Percentiles rank a stretch among this genome's conserved stretches.
Evolutionary conservation across 2,329 filamentous ascomycete species (phyloP).

Genomic region (Phyllosticta citrichinensis): DNA sequence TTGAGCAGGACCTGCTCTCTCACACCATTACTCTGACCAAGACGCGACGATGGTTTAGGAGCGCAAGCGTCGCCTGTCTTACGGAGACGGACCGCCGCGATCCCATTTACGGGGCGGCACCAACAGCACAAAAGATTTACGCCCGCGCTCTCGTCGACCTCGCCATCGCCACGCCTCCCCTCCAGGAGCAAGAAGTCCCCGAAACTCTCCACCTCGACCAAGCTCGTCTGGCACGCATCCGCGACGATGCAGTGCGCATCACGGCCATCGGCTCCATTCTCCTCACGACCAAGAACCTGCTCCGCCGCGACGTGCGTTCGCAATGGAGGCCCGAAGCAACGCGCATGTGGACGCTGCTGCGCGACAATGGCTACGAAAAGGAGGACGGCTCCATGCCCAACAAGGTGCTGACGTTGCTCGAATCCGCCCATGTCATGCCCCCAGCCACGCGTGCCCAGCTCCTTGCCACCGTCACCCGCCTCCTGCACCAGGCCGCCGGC

Average conservation of each 20-base stretch:
- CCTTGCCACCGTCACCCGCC: conserved; percentile 35
- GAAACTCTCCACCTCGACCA: conserved; percentile 65
- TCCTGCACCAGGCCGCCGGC: conserved; percentile 41
- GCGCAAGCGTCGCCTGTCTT: conserved; percentile 53
- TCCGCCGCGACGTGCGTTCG: conserved; percentile 68
- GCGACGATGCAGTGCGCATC: conserved; percentile 51
- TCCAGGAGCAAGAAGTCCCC: conserved; percentile 49
- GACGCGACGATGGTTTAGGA: conserved; percentile 57
- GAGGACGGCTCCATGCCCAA: conserved; percentile 40
- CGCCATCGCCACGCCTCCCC: conserved; percentile 55
- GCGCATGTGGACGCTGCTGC: conserved; percentile 58
- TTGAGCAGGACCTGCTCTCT: conserved; percentile 53
- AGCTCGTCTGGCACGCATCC: conserved; percentile 50
- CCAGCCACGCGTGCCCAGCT: conserved; percentile 36
- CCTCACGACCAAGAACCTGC: conserved; percentile 70
- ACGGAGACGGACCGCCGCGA: conserved; percentile 59
- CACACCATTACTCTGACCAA: conserved; percentile 45
- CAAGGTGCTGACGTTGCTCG: conserved; percentile 39
- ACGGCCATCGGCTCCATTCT: conserved; percentile 65
- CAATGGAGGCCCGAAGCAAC: conserved; percentile 67
- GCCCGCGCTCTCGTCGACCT: conserved; percentile 65
- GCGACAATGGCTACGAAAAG: conserved; percentile 43
- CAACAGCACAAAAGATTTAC: conserved; percentile 61
- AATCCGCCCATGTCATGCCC: conserved; percentile 41
- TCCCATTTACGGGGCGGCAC: conserved; percentile 50